These are phyloP conservation scores for Neoarthrinium moseri DNA, from an alignment of 2,329 filamentous ascomycete genomes.

Conservation along the genomic window DNA sequence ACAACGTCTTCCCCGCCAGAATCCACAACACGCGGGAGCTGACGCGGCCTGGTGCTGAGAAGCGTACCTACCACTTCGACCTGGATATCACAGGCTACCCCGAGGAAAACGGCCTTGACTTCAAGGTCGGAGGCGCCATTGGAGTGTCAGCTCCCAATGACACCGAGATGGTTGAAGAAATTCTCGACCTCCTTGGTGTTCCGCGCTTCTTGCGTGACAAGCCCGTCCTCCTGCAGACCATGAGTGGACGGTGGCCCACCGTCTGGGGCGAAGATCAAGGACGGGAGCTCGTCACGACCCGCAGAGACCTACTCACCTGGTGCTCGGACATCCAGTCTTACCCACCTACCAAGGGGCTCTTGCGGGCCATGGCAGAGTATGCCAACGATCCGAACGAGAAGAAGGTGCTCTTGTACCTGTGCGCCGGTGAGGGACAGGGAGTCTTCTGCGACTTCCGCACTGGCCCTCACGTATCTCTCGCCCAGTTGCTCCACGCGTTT, in stretches of 20 bases:
- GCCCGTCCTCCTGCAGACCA: slow-evolving; percentile 76
- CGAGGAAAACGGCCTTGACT: slow-evolving; percentile 79
- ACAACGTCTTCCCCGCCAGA: slow-evolving; percentile 87
- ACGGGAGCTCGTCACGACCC: slow-evolving; percentile 83
- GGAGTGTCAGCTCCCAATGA: slow-evolving; percentile 90
- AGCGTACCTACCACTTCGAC: slow-evolving; percentile 96
- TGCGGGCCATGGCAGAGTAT: slow-evolving; percentile 84
- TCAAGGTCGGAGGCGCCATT: slow-evolving; percentile 94
- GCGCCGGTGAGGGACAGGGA: slow-evolving; percentile 85
- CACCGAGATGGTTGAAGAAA: slow-evolving; percentile 71
- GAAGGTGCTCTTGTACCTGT: slow-evolving; percentile 83
- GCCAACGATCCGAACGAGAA: slow-evolving; percentile 78
- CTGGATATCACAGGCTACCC: slow-evolving; percentile 96
- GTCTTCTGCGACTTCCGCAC: slow-evolving; percentile 94
- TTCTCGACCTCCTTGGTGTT: slow-evolving; percentile 79
- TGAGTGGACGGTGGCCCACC: slow-evolving; percentile 86
- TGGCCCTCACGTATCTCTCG: slow-evolving; percentile 79
- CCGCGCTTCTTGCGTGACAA: slow-evolving; percentile 83
- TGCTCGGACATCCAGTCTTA: slow-evolving; percentile 92
- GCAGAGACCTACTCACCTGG: slow-evolving; percentile 92
- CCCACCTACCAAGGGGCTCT: slow-evolving; percentile 82
- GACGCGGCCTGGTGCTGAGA: slow-evolving; percentile 85
- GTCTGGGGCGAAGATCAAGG: slow-evolving; percentile 93
- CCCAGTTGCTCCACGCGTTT: slow-evolving; percentile 87
- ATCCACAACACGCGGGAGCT: slow-evolving; percentile 83